Conservation (phyloP, 768 basidiomycete genomes). For the Pisolithus microcarpus region DNA sequence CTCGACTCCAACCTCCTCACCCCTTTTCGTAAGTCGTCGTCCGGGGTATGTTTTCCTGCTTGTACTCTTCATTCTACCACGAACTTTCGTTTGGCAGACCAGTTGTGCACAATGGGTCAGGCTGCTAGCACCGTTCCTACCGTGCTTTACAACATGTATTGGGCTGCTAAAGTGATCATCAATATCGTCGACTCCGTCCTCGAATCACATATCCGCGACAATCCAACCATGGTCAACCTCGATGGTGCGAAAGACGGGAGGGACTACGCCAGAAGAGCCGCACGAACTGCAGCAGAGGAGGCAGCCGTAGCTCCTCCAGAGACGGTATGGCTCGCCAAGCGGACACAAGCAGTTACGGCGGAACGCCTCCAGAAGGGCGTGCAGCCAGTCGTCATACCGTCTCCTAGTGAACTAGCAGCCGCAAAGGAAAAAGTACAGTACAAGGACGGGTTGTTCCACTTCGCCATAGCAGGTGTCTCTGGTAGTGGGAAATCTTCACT, state of each 20-base stretch:
- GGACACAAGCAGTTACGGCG: conserved; percentile 3
- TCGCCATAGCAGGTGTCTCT: conserved; percentile 21
- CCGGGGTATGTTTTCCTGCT: background rate
- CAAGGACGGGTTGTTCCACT: conserved; percentile 18
- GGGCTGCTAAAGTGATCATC: background rate
- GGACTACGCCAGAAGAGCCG: background rate
- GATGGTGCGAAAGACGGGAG: background rate
- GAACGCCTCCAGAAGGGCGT: conserved; percentile 7
- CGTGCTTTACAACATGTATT: background rate
- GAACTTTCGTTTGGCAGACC: background rate
- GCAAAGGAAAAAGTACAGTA: conserved; percentile 6
- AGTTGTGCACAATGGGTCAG: background rate
- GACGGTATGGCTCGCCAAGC: background rate
- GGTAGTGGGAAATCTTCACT: conserved; percentile 27
- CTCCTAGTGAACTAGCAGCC: conserved; percentile 5
- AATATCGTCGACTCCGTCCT: background rate
- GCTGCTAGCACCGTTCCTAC: background rate
- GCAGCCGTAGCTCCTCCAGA: background rate
- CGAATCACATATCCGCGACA: background rate
- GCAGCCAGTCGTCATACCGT: conserved; percentile 14
- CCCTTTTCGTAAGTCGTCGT: background rate
- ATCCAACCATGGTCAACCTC: conserved; percentile 2
- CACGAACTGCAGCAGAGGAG: background rate
- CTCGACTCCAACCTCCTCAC: background rate
- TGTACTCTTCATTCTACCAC: background rate